A percentile compares a stretch with the other conserved stretches of the same genome.
These are phyloP conservation scores for Dipodascus albidus DNA, from an alignment of 805 yeast species.

Conservation along the genomic window DNA sequence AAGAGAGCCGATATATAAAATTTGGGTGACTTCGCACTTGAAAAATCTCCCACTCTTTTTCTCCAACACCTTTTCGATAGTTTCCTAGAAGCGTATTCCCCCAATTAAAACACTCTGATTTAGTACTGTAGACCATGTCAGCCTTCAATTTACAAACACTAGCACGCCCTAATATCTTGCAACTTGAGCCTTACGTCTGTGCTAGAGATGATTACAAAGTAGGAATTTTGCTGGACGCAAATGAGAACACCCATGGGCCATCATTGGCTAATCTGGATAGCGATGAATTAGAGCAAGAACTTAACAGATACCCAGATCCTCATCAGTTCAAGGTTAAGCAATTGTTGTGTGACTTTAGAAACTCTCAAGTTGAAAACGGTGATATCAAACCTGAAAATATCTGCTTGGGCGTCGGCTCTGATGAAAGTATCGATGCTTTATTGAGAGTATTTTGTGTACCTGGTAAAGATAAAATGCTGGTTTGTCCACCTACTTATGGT, in stretches of 20 bases:
- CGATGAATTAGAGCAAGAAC: slow-evolving; percentile 40
- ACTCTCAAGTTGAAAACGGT: slow-evolving; percentile 31
- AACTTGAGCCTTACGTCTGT: slow-evolving; percentile 85
- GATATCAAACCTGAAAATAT: slow-evolving; percentile 47
- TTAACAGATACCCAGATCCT: slow-evolving; percentile 95
- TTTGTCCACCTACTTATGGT: slow-evolving; percentile 94
- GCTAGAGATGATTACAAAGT: slow-evolving; percentile 91
- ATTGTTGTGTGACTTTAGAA: slow-evolving; percentile 62
- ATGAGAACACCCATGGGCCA: slow-evolving; percentile 92
- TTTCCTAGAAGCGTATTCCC: too few species aligned
- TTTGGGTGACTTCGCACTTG: too few species aligned
- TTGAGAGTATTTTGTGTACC: slow-evolving; percentile 80
- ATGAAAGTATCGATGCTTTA: slow-evolving; percentile 84
- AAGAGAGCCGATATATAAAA: too few species aligned
- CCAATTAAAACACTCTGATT: too few species aligned
- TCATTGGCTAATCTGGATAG: slow-evolving; percentile 38
- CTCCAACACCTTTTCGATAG: too few species aligned
- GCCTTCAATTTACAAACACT: slow-evolving; percentile 42
- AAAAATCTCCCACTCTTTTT: too few species aligned
- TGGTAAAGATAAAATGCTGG: slow-evolving; percentile 66
- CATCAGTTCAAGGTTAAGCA: slow-evolving; percentile 73
- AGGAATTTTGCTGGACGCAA: slow-evolving; percentile 87
- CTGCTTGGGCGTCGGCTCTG: slow-evolving; percentile 94
- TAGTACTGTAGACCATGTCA: slow-evolving; percentile 25
- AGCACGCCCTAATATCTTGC: slow-evolving; percentile 75